Conservation (phyloP, 2,329 filamentous ascomycete species). For the Claviceps citrina region DNA sequence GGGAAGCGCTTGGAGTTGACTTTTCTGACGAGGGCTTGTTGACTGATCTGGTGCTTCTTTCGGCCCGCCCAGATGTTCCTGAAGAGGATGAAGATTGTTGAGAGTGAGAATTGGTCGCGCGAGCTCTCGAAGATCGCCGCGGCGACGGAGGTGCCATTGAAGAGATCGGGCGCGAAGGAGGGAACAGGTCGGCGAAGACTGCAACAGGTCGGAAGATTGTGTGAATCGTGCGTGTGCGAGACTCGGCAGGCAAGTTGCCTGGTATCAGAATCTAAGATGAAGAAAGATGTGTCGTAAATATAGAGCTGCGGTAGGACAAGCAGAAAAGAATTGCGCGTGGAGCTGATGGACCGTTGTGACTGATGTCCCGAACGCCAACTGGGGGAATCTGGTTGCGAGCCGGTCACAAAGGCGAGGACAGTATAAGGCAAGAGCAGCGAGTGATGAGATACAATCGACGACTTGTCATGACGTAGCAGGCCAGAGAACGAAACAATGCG, state of each 20-base stretch:
- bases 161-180: slow-evolving; percentile 16
- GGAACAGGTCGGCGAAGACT: slow-evolving; percentile 17
- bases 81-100: slow-evolving; percentile 70
- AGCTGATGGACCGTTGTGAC: slow-evolving; percentile 9
- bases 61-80: slow-evolving; percentile 59
- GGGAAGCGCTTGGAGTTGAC: slow-evolving; percentile 56
- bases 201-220: neutral
- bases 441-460: slow-evolving; percentile 3
- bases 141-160: slow-evolving; percentile 52
- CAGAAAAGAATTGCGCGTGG: slow-evolving; percentile 10
- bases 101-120: slow-evolving; percentile 58
- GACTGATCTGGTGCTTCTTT: slow-evolving; percentile 57
- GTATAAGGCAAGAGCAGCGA: slow-evolving; percentile 4
- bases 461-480: slow-evolving; percentile 9
- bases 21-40: slow-evolving; percentile 62
- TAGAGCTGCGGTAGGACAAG: neutral
- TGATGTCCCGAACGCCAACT: slow-evolving; percentile 1
- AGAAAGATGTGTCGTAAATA: neutral
- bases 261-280: neutral
- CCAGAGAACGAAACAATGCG: slow-evolving; percentile 4
- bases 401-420: slow-evolving; percentile 6
- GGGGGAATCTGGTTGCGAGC: slow-evolving; percentile 6
- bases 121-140: slow-evolving; percentile 83
- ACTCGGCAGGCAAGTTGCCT: neutral
- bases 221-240: neutral